A percentile compares a stretch with the other conserved stretches of the same genome.
Conservation (phyloP, 1,284 basidiomycete genomes). For the Leccinum huronense region DNA sequence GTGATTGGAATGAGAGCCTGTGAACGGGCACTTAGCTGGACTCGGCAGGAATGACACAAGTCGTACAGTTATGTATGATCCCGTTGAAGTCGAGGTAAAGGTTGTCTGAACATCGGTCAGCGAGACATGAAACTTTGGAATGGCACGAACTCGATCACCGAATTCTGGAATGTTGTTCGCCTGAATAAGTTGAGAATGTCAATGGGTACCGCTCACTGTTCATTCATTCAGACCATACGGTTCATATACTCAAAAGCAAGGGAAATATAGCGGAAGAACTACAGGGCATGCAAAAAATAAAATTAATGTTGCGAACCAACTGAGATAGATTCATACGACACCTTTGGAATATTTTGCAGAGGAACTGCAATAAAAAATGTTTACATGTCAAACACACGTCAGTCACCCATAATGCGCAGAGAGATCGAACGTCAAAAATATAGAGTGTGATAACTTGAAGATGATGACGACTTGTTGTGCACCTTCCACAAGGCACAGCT, state of each 20-base stretch:
- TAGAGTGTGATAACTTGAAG: background rate
- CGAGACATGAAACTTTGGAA: constrained; percentile 7
- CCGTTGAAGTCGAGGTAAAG: constrained; percentile 97
- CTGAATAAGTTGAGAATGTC: constrained; percentile 93
- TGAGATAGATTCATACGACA: constrained; percentile 48
- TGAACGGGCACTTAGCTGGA: constrained; percentile 3
- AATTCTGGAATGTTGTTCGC: constrained; percentile 98
- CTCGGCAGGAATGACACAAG: background rate
- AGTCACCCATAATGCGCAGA: constrained; percentile 28
- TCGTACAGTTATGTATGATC: constrained; percentile 95
- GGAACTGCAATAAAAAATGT: constrained; percentile 3
- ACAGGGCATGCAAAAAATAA: background rate
- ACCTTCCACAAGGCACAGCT: too few species aligned
- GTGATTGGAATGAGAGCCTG: constrained; percentile 91
- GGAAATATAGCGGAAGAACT: constrained; percentile 88
- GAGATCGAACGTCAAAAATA: constrained; percentile 10
- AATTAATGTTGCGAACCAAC: constrained; percentile 13
- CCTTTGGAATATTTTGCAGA: constrained; percentile 58
- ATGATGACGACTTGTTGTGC: too few species aligned
- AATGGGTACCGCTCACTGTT: constrained; percentile 93
- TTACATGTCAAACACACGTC: background rate
- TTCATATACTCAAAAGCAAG: background rate
- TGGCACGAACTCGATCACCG: constrained; percentile 43
- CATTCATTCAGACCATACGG: constrained; percentile 15
- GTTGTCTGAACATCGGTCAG: constrained; percentile 56